These are phyloP conservation scores for Pseudonitzschia multiseries DNA, from an alignment of 108 stramenopile genomes.

Conservation along the genomic window DNA sequence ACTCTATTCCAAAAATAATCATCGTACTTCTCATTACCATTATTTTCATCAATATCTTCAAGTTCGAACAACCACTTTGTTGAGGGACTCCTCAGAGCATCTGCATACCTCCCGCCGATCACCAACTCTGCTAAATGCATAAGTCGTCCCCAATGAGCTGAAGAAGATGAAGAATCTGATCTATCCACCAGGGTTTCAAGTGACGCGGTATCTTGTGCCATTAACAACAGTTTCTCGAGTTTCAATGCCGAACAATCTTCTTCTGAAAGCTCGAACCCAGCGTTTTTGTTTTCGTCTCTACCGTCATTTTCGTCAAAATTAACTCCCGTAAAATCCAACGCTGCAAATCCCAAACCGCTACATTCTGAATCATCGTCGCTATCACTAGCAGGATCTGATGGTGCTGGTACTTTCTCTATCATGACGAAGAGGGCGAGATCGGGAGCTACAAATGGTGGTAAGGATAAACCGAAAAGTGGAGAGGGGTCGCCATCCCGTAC, in stretches of 20 bases:
- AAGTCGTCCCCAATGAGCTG: conserved; percentile 19
- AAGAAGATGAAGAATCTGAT: background rate
- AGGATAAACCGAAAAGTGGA: too few relatives aligned
- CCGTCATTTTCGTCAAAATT: conserved; percentile 55
- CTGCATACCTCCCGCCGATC: conserved; percentile 51
- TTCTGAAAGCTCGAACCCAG: conserved; percentile 1
- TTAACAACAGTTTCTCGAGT: conserved; percentile 12
- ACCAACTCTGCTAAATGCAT: conserved; percentile 20
- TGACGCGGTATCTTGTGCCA: background rate
- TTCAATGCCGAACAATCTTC: conserved; percentile 29
- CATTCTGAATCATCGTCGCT: conserved; percentile 38
- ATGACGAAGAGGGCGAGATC: background rate
- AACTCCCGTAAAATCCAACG: conserved; percentile 65
- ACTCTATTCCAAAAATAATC: conserved; percentile 37
- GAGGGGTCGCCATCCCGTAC: too few relatives aligned
- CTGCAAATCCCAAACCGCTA: conserved; percentile 58
- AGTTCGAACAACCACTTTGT: conserved; percentile 31
- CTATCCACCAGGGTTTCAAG: background rate
- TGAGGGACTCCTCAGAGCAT: conserved; percentile 44
- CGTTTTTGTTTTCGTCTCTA: conserved; percentile 21
- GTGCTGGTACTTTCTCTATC: background rate
- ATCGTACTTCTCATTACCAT: background rate
- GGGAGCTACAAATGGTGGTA: background rate
- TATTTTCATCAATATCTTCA: background rate
- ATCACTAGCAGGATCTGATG: background rate